Evolutionary conservation across 208 protist genomes (phyloP), one percentile per base, ranked within the genome.

Genomic region (Trypanosoma mega): DNA sequence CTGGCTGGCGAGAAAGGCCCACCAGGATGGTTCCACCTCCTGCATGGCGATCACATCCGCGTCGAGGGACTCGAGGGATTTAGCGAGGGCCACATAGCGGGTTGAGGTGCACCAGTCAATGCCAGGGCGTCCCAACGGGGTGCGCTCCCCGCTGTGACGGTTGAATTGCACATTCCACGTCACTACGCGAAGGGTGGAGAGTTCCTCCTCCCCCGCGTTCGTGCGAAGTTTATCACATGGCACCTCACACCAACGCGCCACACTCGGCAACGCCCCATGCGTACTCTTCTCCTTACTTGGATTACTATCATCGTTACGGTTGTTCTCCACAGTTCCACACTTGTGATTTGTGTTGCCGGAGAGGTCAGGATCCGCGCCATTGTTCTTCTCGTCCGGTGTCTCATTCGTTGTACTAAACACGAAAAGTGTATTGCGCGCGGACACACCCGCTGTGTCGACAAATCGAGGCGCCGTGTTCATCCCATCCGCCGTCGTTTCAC

Each of bases 21-120:
- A 78, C 77, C 78, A 87, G 24, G 66, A 41, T 34, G 73, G 60
- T 45, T 82, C 80, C 29, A 80, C 74, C 48, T 87, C 80, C 68
- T 87, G 80, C 73, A 84, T 78, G 8, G 62, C 71, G 49, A 84
- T 78, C 16, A 87, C 72, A 62, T 87, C 80, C 5, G 77, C 76
- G 39, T 80, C 74, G 26, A 74, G 49, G 1, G 26, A 20, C 37
- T 67, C 65, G 11, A 87, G 55, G 11, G 76, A 72, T 49, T 73
- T 58, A 37, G 59, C 45, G 31, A 82, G 68, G 26, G 80, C 80
- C 8, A 74, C 46, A 51, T 81, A 80, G 12, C 78, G 55, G n/a
- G 82, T 85, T 26, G 55, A 41, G 20, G 72, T 81, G 52, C 82
- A 85, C 78, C 75, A 82, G 56, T 82, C 74, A 55, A 85, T 83